Percentiles rank a stretch among this genome's conserved stretches.
These are phyloP conservation scores for Alliaria petiolata DNA, from an alignment of 345 rosid species.

Conservation along the genomic window DNA sequence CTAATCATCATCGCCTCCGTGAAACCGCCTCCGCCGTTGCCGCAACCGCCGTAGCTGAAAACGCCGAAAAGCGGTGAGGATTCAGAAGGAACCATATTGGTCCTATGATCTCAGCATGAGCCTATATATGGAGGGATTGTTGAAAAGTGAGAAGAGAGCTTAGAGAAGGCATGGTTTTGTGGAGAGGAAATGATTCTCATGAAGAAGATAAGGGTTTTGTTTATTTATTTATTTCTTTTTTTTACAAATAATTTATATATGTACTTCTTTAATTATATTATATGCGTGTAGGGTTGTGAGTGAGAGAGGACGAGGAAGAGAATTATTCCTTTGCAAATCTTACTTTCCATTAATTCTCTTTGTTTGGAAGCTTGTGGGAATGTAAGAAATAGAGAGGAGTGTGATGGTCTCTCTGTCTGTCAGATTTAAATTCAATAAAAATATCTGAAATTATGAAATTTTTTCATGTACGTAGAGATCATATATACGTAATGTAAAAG, in stretches of 20 bases:
- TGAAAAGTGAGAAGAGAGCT: conserved; percentile 19
- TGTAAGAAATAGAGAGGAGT: conserved; percentile 40
- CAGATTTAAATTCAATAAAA: conserved; percentile 14
- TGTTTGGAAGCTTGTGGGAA: conserved; percentile 86
- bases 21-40: conserved; percentile 35
- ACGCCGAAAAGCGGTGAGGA: conserved; percentile 28
- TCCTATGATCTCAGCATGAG: conserved; percentile 43
- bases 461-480: conserved; percentile 34
- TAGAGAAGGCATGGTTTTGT: conserved; percentile 40
- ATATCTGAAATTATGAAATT: conserved; percentile 20
- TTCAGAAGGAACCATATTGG: conserved; percentile 64
- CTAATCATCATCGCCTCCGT: conserved; percentile 17
- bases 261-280: not conserved
- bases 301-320: conserved; percentile 33
- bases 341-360: conserved; percentile 90
- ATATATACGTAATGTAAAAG: conserved; percentile 17
- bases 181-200: conserved; percentile 47
- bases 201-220: conserved; percentile 43
- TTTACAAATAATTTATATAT: not conserved
- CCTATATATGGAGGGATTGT: conserved; percentile 3
- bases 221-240: conserved; percentile 22
- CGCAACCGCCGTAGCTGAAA: conserved; percentile 26
- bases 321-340: conserved; percentile 49
- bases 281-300: conserved; percentile 27
- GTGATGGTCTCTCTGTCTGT: conserved; percentile 34